A percentile compares a stretch with the other conserved stretches of the same genome.
Conservation (phyloP, 129 eudicot species). For the Erigeron canadensis region DNA sequence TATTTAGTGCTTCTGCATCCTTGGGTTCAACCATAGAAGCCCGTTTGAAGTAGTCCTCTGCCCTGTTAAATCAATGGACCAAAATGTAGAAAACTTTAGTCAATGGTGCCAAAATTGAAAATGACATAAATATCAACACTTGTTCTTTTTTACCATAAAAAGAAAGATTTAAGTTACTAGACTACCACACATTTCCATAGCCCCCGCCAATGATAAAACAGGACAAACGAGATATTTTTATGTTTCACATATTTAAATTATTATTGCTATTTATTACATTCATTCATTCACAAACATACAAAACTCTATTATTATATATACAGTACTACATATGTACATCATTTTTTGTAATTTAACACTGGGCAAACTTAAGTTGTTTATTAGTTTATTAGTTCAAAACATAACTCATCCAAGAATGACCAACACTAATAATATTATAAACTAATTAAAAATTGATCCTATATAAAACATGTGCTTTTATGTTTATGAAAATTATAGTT, state of each 20-base stretch:
- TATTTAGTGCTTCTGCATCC: constrained; percentile 82
- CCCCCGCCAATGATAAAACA: background rate
- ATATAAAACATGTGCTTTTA: too few relatives aligned
- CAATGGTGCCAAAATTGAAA: constrained; percentile 1
- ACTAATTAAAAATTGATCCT: too few relatives aligned
- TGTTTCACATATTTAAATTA: background rate
- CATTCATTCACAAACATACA: background rate
- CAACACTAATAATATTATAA: too few relatives aligned
- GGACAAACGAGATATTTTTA: constrained; percentile 18
- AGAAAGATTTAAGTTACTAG: constrained; percentile 19
- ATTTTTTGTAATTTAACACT: too few relatives aligned
- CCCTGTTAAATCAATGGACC: constrained; percentile 43
- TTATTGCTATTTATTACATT: background rate
- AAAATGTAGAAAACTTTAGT: constrained; percentile 1
- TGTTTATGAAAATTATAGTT: background rate
- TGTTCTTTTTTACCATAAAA: background rate
- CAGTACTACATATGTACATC: too few relatives aligned
- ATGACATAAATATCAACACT: background rate
- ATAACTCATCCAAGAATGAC: too few relatives aligned
- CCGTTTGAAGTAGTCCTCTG: constrained; percentile 85
- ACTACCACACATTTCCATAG: constrained; percentile 18
- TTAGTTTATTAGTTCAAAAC: too few relatives aligned
- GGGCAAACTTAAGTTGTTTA: too few relatives aligned
- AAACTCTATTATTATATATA: background rate
- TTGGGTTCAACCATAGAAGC: constrained; percentile 73